phyloP scores from a whole-genome alignment of 2,329 filamentous ascomycete species.

The Fusarium irregulare region DNA sequence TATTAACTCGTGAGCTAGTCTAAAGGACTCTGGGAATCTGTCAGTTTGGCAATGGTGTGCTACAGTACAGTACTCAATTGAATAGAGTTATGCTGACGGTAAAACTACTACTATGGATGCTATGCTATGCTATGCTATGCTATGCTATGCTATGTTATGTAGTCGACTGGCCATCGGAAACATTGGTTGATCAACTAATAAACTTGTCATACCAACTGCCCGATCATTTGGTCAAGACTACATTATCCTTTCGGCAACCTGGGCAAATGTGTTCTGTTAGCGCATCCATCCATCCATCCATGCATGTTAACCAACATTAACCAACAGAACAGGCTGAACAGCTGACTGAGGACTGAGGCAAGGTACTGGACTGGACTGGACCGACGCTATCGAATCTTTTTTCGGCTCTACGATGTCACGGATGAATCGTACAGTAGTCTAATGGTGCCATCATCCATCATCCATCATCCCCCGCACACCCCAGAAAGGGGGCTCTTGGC shows the following conservation, averaged over 20 bases:
- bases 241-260: neutral
- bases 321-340: neutral
- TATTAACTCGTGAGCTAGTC: neutral
- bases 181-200: constrained; percentile 26
- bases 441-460: constrained; percentile 20
- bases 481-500: constrained; percentile 46
- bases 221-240: neutral
- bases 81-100: neutral
- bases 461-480: constrained; percentile 16
- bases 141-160: constrained; percentile 18
- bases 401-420: constrained; percentile 24
- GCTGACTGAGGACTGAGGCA: neutral
- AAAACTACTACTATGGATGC: too few species aligned
- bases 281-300: neutral
- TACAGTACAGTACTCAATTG: neutral
- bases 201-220: constrained; percentile 13
- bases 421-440: neutral
- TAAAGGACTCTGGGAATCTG: neutral
- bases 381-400: constrained; percentile 39
- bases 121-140: neutral
- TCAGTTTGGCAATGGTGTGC: neutral
- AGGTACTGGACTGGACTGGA: neutral
- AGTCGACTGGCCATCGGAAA: constrained; percentile 26
- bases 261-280: constrained; percentile 20
- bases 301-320: too few species aligned